Evolutionary conservation across 2,329 filamentous ascomycete genomes (phyloP), one percentile per base, ranked within the genome.

Genomic region (Rutstroemia sp.): DNA sequence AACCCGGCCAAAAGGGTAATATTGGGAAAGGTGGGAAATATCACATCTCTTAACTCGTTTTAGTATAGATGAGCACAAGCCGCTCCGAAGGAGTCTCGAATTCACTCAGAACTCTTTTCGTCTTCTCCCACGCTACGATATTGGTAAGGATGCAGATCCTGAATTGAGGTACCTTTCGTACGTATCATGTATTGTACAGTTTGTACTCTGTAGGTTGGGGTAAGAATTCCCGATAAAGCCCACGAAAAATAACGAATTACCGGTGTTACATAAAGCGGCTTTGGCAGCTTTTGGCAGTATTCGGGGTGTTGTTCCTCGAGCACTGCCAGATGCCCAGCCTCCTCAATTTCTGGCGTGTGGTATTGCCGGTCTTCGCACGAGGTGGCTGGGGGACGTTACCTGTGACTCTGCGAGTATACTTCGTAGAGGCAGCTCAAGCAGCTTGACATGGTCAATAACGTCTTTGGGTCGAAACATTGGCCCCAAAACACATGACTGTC

Each of bases 401-500:
- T 27, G 51, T 27, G n/a, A 18, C 39, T 42, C 2, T 42, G 23
- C 5, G 23, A 44, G n/a, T 7, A n/a, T 18, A n/a, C n/a, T n/a
- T n/a, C n/a, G n/a, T n/a, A 5, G 16, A 18, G 39, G 18, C 39
- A 19, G 18, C 7, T 44, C n/a, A 12, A 44, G 41, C 41, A 44
- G 39, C 50, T 56, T 58, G 48, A 41, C 37, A 39, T 23, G 21
- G 21, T 10, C 41, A 44, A 18, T 42, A 18, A 44, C 21, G 18
- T 44, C n/a, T 47, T 49, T 5, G 30, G 18, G 18, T 16, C 9
- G 48, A 44, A 47, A 47, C 58, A 55, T 57, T 57, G 34, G 39
- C 41, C 41, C 37, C 45, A 25, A 56, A 58, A 56, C 64, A 65
- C 61, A 61, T 65, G 62, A 63, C 58, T 62, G 54, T 49, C 56